A percentile compares a stretch with the other conserved stretches of the same genome.
Evolutionary conservation across 2,329 filamentous ascomycete genomes (phyloP).

Genomic region (Phyllosticta paracitricarpa): DNA sequence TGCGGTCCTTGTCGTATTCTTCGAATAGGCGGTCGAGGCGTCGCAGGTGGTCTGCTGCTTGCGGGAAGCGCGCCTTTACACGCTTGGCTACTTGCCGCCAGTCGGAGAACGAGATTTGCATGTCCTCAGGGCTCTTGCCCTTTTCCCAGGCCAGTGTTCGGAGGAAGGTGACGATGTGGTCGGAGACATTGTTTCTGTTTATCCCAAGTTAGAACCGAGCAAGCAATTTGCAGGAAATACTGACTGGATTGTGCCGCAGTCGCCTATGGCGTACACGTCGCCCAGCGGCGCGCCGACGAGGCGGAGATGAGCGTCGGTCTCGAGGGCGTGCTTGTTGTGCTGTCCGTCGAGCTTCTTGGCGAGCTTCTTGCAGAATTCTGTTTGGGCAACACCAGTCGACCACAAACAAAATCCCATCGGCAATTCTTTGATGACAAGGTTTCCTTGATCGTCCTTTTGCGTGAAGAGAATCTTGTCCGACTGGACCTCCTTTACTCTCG

Average conservation of each 20-base stretch:
- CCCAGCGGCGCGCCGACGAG: slow-evolving; percentile 81
- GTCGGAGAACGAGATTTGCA: slow-evolving; percentile 76
- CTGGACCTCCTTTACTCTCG: slow-evolving; percentile 81
- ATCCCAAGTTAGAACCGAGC: no score
- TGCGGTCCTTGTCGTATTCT: slow-evolving; percentile 86
- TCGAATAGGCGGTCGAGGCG: slow-evolving; percentile 85
- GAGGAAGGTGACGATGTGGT: slow-evolving; percentile 83
- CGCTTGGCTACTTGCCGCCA: slow-evolving; percentile 78
- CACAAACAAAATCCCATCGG: slow-evolving; percentile 94
- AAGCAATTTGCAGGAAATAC: no score
- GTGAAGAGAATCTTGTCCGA: slow-evolving; percentile 80
- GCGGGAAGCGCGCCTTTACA: slow-evolving; percentile 82
- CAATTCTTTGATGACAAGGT: slow-evolving; percentile 76
- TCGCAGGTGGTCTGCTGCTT: slow-evolving; percentile 76
- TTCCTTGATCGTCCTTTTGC: slow-evolving; percentile 65
- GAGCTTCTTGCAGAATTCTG: slow-evolving; percentile 66
- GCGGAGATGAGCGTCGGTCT: slow-evolving; percentile 88
- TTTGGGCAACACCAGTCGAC: slow-evolving; percentile 91
- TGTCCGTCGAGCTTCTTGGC: slow-evolving; percentile 69
- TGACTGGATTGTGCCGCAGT: slow-evolving; percentile 82
- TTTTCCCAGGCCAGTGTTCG: slow-evolving; percentile 85
- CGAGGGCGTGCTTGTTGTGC: slow-evolving; percentile 81
- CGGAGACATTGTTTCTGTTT: slow-evolving; percentile 69
- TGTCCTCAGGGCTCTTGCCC: slow-evolving; percentile 78
- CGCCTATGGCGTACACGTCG: slow-evolving; percentile 92